Conservation (phyloP, 352 stramenopile species). For the Phytophthora lateralis region DNA sequence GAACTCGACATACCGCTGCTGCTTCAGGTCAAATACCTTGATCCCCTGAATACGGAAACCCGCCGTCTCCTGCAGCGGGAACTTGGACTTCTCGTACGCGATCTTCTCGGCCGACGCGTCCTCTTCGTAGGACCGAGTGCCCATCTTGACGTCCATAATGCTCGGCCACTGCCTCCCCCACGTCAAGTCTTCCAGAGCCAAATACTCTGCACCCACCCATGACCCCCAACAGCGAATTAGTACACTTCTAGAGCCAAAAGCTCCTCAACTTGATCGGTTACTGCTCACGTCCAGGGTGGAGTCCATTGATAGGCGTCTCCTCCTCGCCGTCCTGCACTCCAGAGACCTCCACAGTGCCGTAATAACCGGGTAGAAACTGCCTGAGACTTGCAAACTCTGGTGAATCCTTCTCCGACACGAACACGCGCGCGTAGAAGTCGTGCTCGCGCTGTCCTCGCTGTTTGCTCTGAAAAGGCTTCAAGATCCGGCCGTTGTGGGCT, state of each 20-base stretch:
- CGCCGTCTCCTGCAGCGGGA: constrained; percentile 88
- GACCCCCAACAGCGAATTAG: constrained; percentile 2
- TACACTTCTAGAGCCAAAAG: neutral
- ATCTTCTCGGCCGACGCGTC: constrained; percentile 90
- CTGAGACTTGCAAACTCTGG: constrained; percentile 37
- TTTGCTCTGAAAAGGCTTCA: constrained; percentile 90
- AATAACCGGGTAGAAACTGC: constrained; percentile 65
- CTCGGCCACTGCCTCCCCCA: constrained; percentile 81
- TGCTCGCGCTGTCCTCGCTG: constrained; percentile 72
- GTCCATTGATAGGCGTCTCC: constrained; percentile 7
- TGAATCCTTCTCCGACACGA: constrained; percentile 27
- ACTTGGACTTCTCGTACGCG: constrained; percentile 91
- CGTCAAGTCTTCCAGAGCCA: constrained; percentile 93
- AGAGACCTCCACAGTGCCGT: constrained; percentile 52
- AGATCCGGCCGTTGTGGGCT: constrained; percentile 62
- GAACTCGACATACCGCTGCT: constrained; percentile 71
- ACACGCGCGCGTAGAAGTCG: constrained; percentile 80
- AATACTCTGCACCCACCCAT: constrained; percentile 59
- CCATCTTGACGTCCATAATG: constrained; percentile 98
- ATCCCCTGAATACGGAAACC: constrained; percentile 96
- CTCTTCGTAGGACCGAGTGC: constrained; percentile 93
- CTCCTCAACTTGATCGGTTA: neutral
- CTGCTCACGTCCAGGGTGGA: constrained; percentile 45
- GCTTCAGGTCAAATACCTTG: constrained; percentile 78
- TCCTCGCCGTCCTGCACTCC: constrained; percentile 21